Conservation (phyloP, 495 filamentous ascomycete species). For the Hyaloscypha bicolor region DNA sequence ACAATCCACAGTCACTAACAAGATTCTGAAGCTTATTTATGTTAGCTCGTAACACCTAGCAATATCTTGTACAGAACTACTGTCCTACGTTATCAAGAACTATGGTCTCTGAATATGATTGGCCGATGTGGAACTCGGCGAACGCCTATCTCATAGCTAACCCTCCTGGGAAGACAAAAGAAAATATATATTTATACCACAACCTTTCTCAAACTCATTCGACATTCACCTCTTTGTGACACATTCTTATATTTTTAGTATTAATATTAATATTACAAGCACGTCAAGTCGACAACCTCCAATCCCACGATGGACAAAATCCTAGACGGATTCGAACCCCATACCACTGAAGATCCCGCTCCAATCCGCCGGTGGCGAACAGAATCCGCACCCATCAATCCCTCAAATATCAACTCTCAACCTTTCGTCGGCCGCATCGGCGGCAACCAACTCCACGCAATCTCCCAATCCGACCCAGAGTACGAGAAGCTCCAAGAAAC, state of each 20-base stretch:
- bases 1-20: too few species aligned
- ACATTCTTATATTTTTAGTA: too few species aligned
- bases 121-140: neutral
- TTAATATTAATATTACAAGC: too few species aligned
- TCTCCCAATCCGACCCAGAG: conserved; percentile 43
- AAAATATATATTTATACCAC: too few species aligned
- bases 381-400: conserved; percentile 10
- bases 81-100: neutral
- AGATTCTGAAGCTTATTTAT: too few species aligned
- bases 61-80: neutral
- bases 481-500: conserved; percentile 40
- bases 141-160: neutral
- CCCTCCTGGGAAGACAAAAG: too few species aligned
- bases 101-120: neutral
- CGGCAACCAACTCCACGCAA: conserved; percentile 48
- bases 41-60: neutral
- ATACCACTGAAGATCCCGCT: conserved; percentile 32
- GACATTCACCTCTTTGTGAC: too few species aligned
- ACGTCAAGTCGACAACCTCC: neutral
- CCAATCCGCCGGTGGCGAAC: conserved; percentile 13
- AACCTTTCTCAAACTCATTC: too few species aligned
- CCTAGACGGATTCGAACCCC: neutral
- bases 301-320: neutral
- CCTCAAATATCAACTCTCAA: conserved; percentile 8
- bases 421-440: conserved; percentile 51